These are phyloP conservation scores for Stachybotrys chartarum DNA, from an alignment of 2,329 filamentous ascomycete species.

Conservation along the genomic window DNA sequence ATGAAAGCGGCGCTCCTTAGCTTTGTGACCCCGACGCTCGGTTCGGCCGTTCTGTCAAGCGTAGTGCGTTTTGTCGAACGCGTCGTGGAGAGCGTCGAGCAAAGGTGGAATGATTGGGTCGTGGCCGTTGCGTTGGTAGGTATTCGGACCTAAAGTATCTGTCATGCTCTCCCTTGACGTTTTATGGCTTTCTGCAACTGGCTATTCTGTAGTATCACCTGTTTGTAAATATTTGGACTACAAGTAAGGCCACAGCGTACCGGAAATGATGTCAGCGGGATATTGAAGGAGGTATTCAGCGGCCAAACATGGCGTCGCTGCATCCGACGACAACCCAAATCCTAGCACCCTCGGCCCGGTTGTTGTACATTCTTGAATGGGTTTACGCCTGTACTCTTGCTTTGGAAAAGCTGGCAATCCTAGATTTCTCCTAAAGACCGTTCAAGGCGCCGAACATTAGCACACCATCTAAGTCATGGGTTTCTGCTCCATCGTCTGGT, in stretches of 20 bases:
- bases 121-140: not conserved
- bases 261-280: not conserved
- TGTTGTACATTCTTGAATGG: conserved; percentile 4
- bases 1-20: too few species aligned
- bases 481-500: conserved; percentile 13
- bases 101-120: not conserved
- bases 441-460: conserved; percentile 17
- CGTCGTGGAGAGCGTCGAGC: not conserved
- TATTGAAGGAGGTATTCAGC: not conserved
- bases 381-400: conserved; percentile 18
- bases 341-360: not conserved
- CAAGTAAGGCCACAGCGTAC: not conserved
- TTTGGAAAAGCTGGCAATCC: conserved; percentile 17
- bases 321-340: not conserved
- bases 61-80: not conserved
- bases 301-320: not conserved
- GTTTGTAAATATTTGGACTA: not conserved
- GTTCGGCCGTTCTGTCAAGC: not conserved
- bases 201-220: not conserved
- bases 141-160: too few species aligned
- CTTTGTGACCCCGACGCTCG: not conserved
- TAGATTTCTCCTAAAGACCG: conserved; percentile 21
- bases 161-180: not conserved
- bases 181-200: not conserved
- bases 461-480: conserved; percentile 15